Percentiles rank a stretch among this genome's conserved stretches.
Conservation (phyloP, 768 basidiomycete species). For the Calocera cornea region DNA sequence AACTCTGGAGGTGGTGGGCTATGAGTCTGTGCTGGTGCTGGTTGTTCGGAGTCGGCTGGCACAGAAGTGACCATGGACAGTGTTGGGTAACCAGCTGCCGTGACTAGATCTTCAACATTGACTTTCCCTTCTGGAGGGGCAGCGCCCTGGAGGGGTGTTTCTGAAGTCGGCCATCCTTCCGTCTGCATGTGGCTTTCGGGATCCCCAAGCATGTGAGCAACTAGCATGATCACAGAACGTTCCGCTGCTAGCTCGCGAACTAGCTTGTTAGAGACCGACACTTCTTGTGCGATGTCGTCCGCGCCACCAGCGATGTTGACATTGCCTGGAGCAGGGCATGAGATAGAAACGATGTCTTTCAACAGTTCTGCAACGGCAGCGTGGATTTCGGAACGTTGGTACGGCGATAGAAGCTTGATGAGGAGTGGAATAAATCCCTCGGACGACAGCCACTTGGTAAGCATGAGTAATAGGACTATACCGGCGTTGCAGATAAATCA, state of each 20-base stretch:
- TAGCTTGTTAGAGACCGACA: constrained; percentile 69
- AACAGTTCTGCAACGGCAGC: constrained; percentile 78
- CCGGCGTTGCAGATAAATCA: constrained; percentile 22
- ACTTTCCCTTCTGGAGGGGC: too few species aligned
- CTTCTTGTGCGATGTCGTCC: constrained; percentile 25
- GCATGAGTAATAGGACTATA: neutral
- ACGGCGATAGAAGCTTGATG: constrained; percentile 69
- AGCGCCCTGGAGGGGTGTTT: too few species aligned
- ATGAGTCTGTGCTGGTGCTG: neutral
- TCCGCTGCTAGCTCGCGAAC: constrained; percentile 73
- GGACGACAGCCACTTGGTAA: constrained; percentile 68
- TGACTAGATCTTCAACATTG: too few species aligned
- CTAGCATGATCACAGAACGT: constrained; percentile 55
- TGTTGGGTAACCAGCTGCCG: neutral
- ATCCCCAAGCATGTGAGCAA: constrained; percentile 63
- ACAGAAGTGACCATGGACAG: constrained; percentile 19
- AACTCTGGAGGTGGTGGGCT: neutral
- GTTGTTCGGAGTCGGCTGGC: neutral
- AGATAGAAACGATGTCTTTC: constrained; percentile 88
- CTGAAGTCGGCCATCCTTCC: constrained; percentile 4
- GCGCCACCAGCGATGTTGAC: constrained; percentile 53
- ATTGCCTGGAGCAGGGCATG: constrained; percentile 63
- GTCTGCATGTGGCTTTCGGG: constrained; percentile 16
- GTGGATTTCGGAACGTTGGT: constrained; percentile 61
- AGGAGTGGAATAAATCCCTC: constrained; percentile 71